Conservation (phyloP, 805 yeast species). For the Starmera pachycereana region DNA sequence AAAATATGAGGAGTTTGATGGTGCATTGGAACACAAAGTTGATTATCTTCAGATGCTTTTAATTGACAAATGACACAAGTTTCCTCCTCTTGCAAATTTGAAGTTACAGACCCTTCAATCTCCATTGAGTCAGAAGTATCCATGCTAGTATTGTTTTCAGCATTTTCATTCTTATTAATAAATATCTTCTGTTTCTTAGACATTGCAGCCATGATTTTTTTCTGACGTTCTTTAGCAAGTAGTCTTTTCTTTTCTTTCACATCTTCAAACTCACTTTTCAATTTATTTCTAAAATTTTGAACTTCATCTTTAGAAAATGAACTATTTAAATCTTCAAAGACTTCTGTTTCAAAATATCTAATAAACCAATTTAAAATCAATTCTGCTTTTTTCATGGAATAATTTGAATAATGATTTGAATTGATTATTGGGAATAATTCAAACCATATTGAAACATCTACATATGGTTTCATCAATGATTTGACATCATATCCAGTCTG, state of each 20-base stretch:
- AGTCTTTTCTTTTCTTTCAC: conserved; percentile 45
- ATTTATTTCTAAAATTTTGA: conserved; percentile 36
- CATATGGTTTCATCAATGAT: conserved; percentile 33
- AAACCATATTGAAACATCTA: conserved; percentile 47
- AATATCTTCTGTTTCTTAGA: conserved; percentile 68
- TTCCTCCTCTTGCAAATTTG: conserved; percentile 15
- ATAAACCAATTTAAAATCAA: conserved; percentile 41
- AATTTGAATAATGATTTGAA: conserved; percentile 36
- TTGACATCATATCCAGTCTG: conserved; percentile 25
- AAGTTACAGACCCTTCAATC: too few species aligned
- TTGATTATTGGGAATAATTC: conserved; percentile 42
- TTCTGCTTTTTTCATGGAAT: conserved; percentile 45
- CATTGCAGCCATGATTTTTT: conserved; percentile 51
- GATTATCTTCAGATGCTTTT: conserved; percentile 30
- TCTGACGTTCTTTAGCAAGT: conserved; percentile 52
- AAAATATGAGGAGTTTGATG: conserved; percentile 26
- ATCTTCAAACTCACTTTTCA: conserved; percentile 28
- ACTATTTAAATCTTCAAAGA: conserved; percentile 40
- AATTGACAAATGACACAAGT: conserved; percentile 54
- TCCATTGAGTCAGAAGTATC: too few species aligned
- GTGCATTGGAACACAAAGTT: conserved; percentile 51
- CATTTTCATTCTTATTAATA: conserved; percentile 40
- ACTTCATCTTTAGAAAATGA: conserved; percentile 51
- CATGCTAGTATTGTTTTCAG: conserved; percentile 23
- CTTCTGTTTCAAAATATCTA: conserved; percentile 31